These are phyloP conservation scores for Periconia macrospinosa DNA, from an alignment of 2,329 filamentous ascomycete genomes.

Conservation along the genomic window DNA sequence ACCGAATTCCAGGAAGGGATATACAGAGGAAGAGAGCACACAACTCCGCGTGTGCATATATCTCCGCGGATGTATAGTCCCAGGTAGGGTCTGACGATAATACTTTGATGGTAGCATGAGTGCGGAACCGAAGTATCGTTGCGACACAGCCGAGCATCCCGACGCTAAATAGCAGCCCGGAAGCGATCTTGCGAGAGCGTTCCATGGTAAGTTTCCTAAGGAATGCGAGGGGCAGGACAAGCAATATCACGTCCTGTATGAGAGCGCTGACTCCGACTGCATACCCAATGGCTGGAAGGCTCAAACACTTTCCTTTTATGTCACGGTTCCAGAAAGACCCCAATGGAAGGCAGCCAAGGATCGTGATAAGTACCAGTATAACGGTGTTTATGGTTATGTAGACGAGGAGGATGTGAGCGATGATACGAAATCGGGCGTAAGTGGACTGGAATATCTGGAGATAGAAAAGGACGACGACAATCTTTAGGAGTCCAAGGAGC, in stretches of 20 bases:
- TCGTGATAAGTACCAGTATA: constrained; percentile 18
- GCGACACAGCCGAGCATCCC: constrained; percentile 31
- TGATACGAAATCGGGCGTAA: constrained; percentile 13
- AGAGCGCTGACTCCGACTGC: constrained; percentile 26
- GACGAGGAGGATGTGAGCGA: constrained; percentile 17
- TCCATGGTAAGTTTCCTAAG: constrained; percentile 27
- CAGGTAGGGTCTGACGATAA: constrained; percentile 29
- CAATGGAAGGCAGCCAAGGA: constrained; percentile 28
- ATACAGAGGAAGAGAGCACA: constrained; percentile 23
- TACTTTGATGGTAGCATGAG: constrained; percentile 24
- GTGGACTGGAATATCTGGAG: constrained; percentile 29
- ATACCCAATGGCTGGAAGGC: constrained; percentile 21
- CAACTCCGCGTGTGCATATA: constrained; percentile 31
- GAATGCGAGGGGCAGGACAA: constrained; percentile 24
- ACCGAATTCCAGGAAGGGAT: constrained; percentile 25
- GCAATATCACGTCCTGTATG: constrained; percentile 26
- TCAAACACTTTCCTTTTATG: constrained; percentile 22
- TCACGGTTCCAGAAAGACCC: constrained; percentile 30
- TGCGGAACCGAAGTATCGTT: constrained; percentile 26
- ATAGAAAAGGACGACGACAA: constrained; percentile 29
- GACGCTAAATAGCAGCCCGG: constrained; percentile 28
- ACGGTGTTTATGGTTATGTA: constrained; percentile 20
- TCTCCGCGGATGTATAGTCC: constrained; percentile 23
- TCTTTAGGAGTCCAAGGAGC: constrained; percentile 27
- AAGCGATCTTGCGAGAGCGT: constrained; percentile 20